Base-by-base conservation (phyloP, 257 asterid species). In the Cruciata laevipes region DNA sequence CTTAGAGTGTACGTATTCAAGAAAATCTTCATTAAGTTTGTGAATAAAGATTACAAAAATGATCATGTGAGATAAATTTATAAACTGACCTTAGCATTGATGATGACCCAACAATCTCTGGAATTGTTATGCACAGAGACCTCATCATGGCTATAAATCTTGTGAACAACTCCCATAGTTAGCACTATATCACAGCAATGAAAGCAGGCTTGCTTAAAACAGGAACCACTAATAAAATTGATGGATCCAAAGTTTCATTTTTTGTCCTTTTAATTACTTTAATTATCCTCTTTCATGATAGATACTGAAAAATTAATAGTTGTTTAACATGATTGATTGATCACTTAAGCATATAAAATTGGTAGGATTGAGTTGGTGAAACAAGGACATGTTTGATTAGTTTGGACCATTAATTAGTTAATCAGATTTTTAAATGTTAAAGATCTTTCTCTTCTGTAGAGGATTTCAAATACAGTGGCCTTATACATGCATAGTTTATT, bases 81-180 rank as follows among this genome's bases (percentile, higher is more conserved):
- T 27, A 27, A 13, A 32, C 3, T 9, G 69, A 88, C 95, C 95
- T 85, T 85, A 47, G 81, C 90, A 70, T 85, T 82, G 33, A 88
- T 81, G 77, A 88, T 78, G 40, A 88, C 71, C 93, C 95, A 86
- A 23, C 95, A 86, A 71, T 88, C 90, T 42, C 77, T 73, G 18
- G 70, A 44, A 33, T 73, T 74, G 78, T 79, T 86, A 72, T 88
- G 95, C 59, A 84, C 75, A 17, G 89, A 84, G 71, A 88, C 86
- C 17, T 84, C 83, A 40, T 79, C 69, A 75, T 73, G 79, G 32
- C 79, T 73, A 62, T 74, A 71, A 1, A 66, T 49, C 70, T 78
- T 68, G 63, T 64, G 63, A 68, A 75, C 80, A 61, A 62, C 67
- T 25, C 76, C 91, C 91, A 85, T 56, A 27, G 40, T 51, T 9